Conservation (phyloP, 1,284 basidiomycete species). For the Puccinia hordei region DNA sequence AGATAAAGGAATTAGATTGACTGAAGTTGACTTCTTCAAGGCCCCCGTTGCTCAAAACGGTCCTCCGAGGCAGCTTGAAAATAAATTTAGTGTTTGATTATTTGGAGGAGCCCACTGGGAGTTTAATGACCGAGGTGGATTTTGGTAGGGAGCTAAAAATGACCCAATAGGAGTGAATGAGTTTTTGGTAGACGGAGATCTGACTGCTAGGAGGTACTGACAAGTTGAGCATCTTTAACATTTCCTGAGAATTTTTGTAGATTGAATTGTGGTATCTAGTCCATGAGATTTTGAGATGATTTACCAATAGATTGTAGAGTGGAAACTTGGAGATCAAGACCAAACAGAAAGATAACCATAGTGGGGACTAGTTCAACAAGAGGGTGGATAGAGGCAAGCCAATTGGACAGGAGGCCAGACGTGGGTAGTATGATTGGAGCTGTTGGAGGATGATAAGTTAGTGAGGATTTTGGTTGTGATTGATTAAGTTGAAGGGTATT, state of each 20-base stretch:
- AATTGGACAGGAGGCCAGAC: neutral
- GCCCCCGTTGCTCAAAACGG: slow-evolving; percentile 19
- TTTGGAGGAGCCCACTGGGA: slow-evolving; percentile 38
- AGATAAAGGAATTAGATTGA: too few relatives aligned
- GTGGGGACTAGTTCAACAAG: slow-evolving; percentile 59
- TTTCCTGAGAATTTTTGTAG: slow-evolving; percentile 58
- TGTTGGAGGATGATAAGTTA: neutral
- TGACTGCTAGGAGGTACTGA: slow-evolving; percentile 56
- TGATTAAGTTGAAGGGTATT: too few relatives aligned
- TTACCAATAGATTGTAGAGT: slow-evolving; percentile 87
- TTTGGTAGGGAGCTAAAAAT: slow-evolving; percentile 23
- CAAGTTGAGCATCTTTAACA: slow-evolving; percentile 59
- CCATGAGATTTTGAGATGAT: slow-evolving; percentile 70
- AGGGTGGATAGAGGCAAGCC: neutral
- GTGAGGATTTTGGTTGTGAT: neutral
- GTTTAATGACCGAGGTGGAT: slow-evolving; percentile 9
- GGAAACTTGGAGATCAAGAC: slow-evolving; percentile 82
- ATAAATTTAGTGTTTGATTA: slow-evolving; percentile 42
- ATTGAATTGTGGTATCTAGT: slow-evolving; percentile 60
- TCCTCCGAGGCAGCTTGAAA: slow-evolving; percentile 38
- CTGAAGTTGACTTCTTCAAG: slow-evolving; percentile 47
- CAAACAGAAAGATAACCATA: slow-evolving; percentile 87
- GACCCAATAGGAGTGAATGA: neutral
- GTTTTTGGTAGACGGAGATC: neutral
- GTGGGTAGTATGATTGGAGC: neutral